Conservation (phyloP, 1,284 basidiomycete species). For the Marasmius tenuissimus region DNA sequence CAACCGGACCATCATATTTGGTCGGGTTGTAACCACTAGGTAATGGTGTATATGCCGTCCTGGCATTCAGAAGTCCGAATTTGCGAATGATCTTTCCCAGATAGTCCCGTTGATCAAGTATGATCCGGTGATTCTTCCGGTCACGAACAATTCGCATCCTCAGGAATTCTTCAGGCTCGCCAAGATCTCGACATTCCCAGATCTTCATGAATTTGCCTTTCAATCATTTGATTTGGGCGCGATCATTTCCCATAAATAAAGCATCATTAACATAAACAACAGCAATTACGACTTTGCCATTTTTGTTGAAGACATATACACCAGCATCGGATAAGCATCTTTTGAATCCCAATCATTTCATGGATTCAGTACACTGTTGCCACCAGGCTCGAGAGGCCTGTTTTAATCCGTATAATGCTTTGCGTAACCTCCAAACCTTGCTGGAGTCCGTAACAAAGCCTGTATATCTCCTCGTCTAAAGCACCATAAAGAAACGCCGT, state of each 20-base stretch:
- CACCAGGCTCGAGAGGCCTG: slow-evolving; percentile 31
- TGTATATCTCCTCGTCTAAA: slow-evolving; percentile 36
- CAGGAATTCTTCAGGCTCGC: slow-evolving; percentile 20
- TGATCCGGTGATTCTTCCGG: neutral
- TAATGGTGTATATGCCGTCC: slow-evolving; percentile 7
- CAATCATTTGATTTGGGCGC: slow-evolving; percentile 2
- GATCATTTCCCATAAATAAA: slow-evolving; percentile 16
- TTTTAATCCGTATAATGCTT: slow-evolving; percentile 32
- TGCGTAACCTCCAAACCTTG: slow-evolving; percentile 22
- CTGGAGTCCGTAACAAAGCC: slow-evolving; percentile 20
- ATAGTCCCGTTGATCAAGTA: slow-evolving; percentile 8
- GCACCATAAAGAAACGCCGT: slow-evolving; percentile 36
- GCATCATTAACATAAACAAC: slow-evolving; percentile 18
- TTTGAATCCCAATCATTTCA: slow-evolving; percentile 22
- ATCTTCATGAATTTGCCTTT: slow-evolving; percentile 19
- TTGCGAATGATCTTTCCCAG: slow-evolving; percentile 7
- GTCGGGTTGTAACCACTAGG: slow-evolving; percentile 6
- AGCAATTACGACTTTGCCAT: neutral
- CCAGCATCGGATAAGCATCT: slow-evolving; percentile 19
- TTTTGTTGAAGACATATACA: slow-evolving; percentile 18
- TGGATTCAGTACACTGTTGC: slow-evolving; percentile 21
- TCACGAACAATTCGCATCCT: slow-evolving; percentile 18
- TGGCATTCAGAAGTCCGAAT: slow-evolving; percentile 6
- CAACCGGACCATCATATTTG: neutral
- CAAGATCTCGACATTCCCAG: slow-evolving; percentile 27